Evolutionary conservation across 306 rosid genomes (phyloP).

Genomic region (Phaseolus lunatus): DNA sequence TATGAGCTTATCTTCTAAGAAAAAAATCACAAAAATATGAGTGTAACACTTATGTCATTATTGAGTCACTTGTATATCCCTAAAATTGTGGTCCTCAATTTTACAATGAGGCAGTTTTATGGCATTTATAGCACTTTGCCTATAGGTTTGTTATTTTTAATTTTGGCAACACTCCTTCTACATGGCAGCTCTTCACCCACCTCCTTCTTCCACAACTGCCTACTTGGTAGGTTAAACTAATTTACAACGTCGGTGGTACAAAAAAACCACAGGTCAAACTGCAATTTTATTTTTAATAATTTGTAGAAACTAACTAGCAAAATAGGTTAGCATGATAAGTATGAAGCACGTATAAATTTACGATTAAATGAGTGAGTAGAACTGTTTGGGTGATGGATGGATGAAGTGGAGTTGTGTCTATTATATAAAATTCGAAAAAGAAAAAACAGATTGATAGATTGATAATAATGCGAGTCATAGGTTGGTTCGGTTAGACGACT

Average conservation of each 20-base stretch:
- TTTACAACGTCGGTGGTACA: background rate
- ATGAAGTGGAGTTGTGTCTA: background rate
- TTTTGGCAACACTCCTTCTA: background rate
- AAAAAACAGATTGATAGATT: conserved; percentile 1
- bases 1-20: too few species aligned
- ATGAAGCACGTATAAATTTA: background rate
- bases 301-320: background rate
- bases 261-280: background rate
- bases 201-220: background rate
- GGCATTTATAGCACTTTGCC: background rate
- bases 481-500: conserved; percentile 37
- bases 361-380: background rate
- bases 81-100: background rate
- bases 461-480: conserved; percentile 24
- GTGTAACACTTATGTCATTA: too few species aligned
- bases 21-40: too few species aligned
- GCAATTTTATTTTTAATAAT: background rate
- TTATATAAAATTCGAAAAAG: too few species aligned
- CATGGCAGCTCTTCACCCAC: background rate
- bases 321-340: background rate
- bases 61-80: too few species aligned
- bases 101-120: background rate
- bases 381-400: background rate
- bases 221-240: background rate
- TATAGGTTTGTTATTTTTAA: background rate